These are phyloP conservation scores for Pythium aphanidermatum DNA, from an alignment of 352 stramenopile species.

Conservation along the genomic window DNA sequence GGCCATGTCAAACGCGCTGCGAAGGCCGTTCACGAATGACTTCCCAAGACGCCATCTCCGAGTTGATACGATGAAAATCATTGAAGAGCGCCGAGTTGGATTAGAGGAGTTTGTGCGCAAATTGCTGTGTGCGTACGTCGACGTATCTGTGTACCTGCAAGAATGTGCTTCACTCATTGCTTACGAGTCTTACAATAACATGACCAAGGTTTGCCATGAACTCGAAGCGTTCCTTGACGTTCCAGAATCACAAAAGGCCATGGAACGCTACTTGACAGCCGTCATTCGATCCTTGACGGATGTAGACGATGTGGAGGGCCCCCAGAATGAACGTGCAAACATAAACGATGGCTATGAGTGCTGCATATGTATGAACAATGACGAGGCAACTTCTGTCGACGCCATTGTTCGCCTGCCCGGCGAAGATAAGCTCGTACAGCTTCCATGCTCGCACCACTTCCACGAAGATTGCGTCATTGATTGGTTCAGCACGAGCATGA, in stretches of 20 bases:
- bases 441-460: slow-evolving; percentile 65
- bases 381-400: slow-evolving; percentile 23
- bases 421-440: slow-evolving; percentile 41
- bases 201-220: slow-evolving; percentile 28
- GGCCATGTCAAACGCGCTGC: slow-evolving; percentile 32
- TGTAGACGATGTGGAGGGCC: slow-evolving; percentile 15
- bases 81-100: slow-evolving; percentile 37
- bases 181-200: slow-evolving; percentile 4
- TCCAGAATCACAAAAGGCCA: slow-evolving; percentile 41
- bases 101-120: slow-evolving; percentile 49
- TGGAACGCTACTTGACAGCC: slow-evolving; percentile 36
- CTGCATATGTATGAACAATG: slow-evolving; percentile 49
- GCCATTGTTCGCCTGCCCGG: slow-evolving; percentile 21
- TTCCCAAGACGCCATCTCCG: slow-evolving; percentile 62
- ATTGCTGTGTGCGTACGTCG: slow-evolving; percentile 48
- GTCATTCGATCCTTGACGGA: slow-evolving; percentile 50
- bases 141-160: slow-evolving; percentile 51
- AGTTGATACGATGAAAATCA: slow-evolving; percentile 43
- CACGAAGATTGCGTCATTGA: slow-evolving; percentile 76
- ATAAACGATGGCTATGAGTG: slow-evolving; percentile 20
- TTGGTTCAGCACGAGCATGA: slow-evolving; percentile 69
- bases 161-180: slow-evolving; percentile 21
- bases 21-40: slow-evolving; percentile 31
- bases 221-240: slow-evolving; percentile 51
- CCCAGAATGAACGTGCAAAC: slow-evolving; percentile 13